Conservation (phyloP, 1,284 basidiomycete species). For the Quambalaria eucalypti region DNA sequence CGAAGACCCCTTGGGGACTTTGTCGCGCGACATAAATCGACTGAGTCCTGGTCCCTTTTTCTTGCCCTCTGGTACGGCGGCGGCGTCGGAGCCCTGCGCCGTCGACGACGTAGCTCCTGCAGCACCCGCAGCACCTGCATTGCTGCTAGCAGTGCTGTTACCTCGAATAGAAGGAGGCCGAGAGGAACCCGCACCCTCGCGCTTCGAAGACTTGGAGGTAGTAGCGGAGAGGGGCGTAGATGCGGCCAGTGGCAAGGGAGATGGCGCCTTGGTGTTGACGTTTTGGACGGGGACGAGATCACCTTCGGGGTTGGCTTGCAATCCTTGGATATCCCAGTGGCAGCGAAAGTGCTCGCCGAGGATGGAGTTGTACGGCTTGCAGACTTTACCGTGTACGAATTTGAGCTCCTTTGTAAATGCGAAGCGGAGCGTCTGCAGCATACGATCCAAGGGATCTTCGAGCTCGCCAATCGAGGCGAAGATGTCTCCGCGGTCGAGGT, state of each 20-base stretch:
- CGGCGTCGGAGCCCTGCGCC: neutral
- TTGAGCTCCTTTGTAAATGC: conserved; percentile 86
- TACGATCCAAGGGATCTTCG: conserved; percentile 78
- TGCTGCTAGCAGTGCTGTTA: neutral
- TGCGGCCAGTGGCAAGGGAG: neutral
- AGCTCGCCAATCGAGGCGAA: conserved; percentile 84
- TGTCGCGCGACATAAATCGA: neutral
- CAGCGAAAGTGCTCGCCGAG: conserved; percentile 42
- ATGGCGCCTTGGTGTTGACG: neutral
- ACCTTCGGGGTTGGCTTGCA: conserved; percentile 19
- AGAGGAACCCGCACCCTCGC: too few species aligned
- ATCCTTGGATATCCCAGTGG: conserved; percentile 38
- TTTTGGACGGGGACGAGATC: conserved; percentile 20
- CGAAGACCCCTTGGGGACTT: neutral
- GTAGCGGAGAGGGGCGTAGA: neutral
- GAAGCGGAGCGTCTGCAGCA: conserved; percentile 81
- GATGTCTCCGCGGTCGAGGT: conserved; percentile 82
- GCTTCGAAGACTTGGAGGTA: neutral
- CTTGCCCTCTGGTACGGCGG: conserved; percentile 1
- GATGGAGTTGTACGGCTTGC: conserved; percentile 69
- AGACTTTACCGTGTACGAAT: conserved; percentile 78
- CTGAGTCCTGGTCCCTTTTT: neutral
- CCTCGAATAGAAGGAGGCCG: neutral
- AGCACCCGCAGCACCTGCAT: too few species aligned
- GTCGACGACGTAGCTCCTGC: neutral